Evolutionary conservation across 2,329 filamentous ascomycete genomes (phyloP), one percentile per base, ranked within the genome.

Genomic region (Penicillium oxalicum): DNA sequence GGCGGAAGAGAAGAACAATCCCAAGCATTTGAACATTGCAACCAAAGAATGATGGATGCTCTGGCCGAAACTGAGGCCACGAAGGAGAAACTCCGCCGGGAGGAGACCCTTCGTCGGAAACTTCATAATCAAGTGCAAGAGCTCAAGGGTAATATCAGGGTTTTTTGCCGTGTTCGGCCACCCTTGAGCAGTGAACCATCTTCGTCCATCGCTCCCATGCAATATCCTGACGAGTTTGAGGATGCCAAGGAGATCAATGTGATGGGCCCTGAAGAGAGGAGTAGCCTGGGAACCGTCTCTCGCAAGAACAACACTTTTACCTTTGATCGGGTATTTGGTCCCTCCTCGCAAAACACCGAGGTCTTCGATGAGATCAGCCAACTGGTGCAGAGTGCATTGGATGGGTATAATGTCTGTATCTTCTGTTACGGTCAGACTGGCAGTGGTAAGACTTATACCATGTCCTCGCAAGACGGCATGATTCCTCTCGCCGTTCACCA

Each of bases 361-460:
- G 84, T 98, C 1, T 98, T 98, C 65, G 88, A 88, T 47, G 93
- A 98, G 66, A 97, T 97, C 64, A 94, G 89, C 48, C 93, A 98
- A 66, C 80, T 98, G 32, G 91, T 98, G 1, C 93, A 98, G 70
- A 95, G 88, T 59, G 93, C 94, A 0, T 77, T 98, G 35, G 93
- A 98, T 63, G 93, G 93, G 1, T 98, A 95, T 74, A 98, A 97
- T 59, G 93, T 98, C 44, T 97, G 91, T 70, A 97, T 98, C 54
- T 95, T 98, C 72, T 96, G 91, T 65, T 98, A 98, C 64, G 93
- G 93, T 38, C 93, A 98, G 69, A 98, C 93, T 0, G 93, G 93
- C 3, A 93, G 91, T 13, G 93, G 93, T 51, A 98, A 98, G 76
- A 98, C 93, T 0, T 88, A 86, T 65, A 97, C 93, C 4, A 98